A percentile compares a stretch with the other conserved stretches of the same genome.
phyloP scores from a whole-genome alignment of 495 filamentous ascomycete species.

The Aspergillus panamensis region DNA sequence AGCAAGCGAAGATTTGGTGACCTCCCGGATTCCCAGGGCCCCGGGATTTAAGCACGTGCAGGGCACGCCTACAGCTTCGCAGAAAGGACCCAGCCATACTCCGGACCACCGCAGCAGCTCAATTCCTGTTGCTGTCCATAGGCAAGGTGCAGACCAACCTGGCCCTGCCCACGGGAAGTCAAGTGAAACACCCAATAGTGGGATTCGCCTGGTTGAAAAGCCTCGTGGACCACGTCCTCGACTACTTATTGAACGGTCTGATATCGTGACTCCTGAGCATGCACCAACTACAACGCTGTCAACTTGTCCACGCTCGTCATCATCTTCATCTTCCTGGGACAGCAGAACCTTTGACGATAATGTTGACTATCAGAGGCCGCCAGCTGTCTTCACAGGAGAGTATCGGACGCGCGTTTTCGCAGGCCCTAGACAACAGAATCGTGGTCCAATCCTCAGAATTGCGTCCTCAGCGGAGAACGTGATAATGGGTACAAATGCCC shows the following conservation, averaged over 20 bases:
- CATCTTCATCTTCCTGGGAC: conserved; percentile 13
- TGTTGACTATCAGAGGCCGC: conserved; percentile 7
- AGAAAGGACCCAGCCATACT: not conserved
- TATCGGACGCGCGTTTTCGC: conserved; percentile 16
- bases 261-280: not conserved
- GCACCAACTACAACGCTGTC: not conserved
- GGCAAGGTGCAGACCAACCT: conserved; percentile 4
- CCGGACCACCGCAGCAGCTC: conserved; percentile 18
- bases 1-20: not conserved
- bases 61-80: not conserved
- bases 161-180: not conserved
- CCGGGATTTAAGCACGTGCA: not conserved
- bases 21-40: conserved; percentile 12
- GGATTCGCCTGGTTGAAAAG: conserved; percentile 9
- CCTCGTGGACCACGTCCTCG: conserved; percentile 16
- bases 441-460: conserved; percentile 33
- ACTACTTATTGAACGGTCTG: conserved; percentile 2
- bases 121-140: conserved; percentile 17
- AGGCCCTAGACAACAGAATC: not conserved
- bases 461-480: conserved; percentile 33
- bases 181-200: conserved; percentile 3
- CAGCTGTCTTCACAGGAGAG: conserved; percentile 25
- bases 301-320: not conserved
- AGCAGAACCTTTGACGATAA: conserved; percentile 14
- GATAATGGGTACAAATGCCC: conserved; percentile 29